A percentile compares a stretch with the other conserved stretches of the same genome.
Evolutionary conservation across 306 rosid genomes (phyloP).

Genomic region (Cucurbita maxima): DNA sequence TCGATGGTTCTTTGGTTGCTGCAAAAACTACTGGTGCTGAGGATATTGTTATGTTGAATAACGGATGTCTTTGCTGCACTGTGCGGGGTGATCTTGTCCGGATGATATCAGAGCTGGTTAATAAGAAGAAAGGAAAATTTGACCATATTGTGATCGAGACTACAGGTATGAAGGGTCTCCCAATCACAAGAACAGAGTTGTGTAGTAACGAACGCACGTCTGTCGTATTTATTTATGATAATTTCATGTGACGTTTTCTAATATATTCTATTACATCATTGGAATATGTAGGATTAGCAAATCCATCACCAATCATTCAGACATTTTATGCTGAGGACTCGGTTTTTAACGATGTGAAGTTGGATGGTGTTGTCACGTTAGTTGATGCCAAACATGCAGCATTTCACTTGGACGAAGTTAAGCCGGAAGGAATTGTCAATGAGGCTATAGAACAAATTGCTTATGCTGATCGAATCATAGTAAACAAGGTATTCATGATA

Average conservation of each 20-base stretch:
- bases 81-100: slow-evolving; percentile 93
- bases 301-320: slow-evolving; percentile 91
- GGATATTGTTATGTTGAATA: slow-evolving; percentile 85
- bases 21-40: slow-evolving; percentile 77
- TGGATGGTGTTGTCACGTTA: slow-evolving; percentile 95
- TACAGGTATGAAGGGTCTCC: slow-evolving; percentile 29
- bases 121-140: slow-evolving; percentile 68
- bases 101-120: slow-evolving; percentile 72
- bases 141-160: slow-evolving; percentile 94
- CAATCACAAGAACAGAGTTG: not conserved
- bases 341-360: slow-evolving; percentile 69
- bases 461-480: slow-evolving; percentile 85
- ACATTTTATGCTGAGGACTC: slow-evolving; percentile 86
- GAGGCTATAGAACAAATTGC: slow-evolving; percentile 95
- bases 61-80: slow-evolving; percentile 96
- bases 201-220: not conserved
- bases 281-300: slow-evolving; percentile 61
- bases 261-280: not conserved
- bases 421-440: slow-evolving; percentile 75
- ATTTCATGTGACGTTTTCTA: not conserved
- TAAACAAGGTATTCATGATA: slow-evolving; percentile 58
- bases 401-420: slow-evolving; percentile 74
- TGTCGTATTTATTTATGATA: not conserved
- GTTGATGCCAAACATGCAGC: slow-evolving; percentile 85
- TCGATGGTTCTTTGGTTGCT: slow-evolving; percentile 90